These are phyloP conservation scores for Phytophthora podocarpi DNA, from an alignment of 352 stramenopile genomes.

Conservation along the genomic window DNA sequence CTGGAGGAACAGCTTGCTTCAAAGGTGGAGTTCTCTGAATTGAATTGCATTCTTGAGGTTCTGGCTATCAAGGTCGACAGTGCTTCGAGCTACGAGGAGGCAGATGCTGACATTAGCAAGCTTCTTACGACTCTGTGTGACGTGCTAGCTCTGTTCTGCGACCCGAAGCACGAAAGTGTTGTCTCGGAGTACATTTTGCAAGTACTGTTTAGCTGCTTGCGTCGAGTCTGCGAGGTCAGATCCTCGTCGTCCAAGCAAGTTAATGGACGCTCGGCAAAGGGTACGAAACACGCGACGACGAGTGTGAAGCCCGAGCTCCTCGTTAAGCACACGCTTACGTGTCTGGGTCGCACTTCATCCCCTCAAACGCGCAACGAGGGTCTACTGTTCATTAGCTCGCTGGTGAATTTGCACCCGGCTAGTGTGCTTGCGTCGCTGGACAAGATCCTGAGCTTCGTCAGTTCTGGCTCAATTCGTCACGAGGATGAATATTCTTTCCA, in stretches of 20 bases:
- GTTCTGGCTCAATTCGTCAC: constrained; percentile 60
- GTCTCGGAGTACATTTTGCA: constrained; percentile 86
- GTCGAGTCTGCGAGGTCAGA: constrained; percentile 62
- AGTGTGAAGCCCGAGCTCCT: constrained; percentile 63
- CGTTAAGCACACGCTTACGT: constrained; percentile 82
- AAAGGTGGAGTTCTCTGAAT: constrained; percentile 40
- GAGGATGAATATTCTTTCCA: constrained; percentile 90
- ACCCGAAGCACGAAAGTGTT: constrained; percentile 47
- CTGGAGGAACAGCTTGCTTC: constrained; percentile 47
- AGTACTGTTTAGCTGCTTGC: constrained; percentile 77
- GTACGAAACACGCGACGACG: constrained; percentile 6
- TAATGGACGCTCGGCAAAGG: constrained; percentile 26
- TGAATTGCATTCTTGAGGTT: constrained; percentile 83
- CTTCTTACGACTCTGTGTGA: constrained; percentile 64
- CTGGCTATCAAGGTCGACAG: constrained; percentile 71
- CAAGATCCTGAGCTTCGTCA: constrained; percentile 76
- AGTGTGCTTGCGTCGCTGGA: constrained; percentile 81
- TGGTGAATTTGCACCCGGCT: constrained; percentile 75
- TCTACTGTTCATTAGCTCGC: constrained; percentile 78
- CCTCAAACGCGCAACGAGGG: constrained; percentile 84
- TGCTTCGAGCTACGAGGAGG: constrained; percentile 32
- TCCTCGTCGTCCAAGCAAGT: constrained; percentile 8
- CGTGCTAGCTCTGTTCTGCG: constrained; percentile 66
- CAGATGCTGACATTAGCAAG: constrained; percentile 31
- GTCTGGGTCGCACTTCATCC: constrained; percentile 64